Percentiles rank a stretch among this genome's conserved stretches.
Evolutionary conservation across 1,139 yeast species (phyloP).

Genomic region (Candida smagusa): DNA sequence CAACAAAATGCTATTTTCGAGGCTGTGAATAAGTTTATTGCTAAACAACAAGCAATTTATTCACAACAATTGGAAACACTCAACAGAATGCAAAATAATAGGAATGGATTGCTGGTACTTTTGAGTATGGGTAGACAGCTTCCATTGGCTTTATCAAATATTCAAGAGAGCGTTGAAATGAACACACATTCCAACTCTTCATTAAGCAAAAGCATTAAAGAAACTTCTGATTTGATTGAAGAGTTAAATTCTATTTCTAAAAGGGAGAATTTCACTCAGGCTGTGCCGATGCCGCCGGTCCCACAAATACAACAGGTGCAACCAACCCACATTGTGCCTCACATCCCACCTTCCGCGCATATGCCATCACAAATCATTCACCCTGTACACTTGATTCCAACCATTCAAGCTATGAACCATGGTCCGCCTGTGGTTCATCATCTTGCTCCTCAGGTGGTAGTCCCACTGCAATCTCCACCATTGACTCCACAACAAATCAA

Average conservation of each 20-base stretch:
- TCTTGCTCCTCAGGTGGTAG: slow-evolving; percentile 2
- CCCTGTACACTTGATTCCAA: not conserved
- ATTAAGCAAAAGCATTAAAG: slow-evolving; percentile 10
- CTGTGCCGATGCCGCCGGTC: not conserved
- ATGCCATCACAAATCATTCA: not conserved
- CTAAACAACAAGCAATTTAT: slow-evolving; percentile 12
- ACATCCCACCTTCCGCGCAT: not conserved
- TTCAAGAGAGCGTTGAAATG: slow-evolving; percentile 17
- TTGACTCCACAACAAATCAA: slow-evolving; percentile 11
- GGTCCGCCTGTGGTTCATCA: slow-evolving; percentile 1
- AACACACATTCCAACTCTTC: slow-evolving; percentile 12
- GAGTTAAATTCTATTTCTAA: slow-evolving; percentile 10
- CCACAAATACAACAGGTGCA: not conserved
- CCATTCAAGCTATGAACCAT: not conserved
- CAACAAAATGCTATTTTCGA: not conserved
- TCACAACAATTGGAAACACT: slow-evolving; percentile 7
- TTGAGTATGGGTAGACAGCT: slow-evolving; percentile 16
- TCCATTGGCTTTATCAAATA: slow-evolving; percentile 18
- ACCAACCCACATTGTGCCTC: slow-evolving; percentile 1
- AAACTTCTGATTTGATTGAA: slow-evolving; percentile 12
- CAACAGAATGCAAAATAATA: slow-evolving; percentile 18
- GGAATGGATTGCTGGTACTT: slow-evolving; percentile 20
- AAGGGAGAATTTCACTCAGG: not conserved
- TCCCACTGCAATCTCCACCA: slow-evolving; percentile 6
- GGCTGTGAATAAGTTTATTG: slow-evolving; percentile 14